Conservation (phyloP, 805 yeast genomes). For the Candida patagonica region DNA sequence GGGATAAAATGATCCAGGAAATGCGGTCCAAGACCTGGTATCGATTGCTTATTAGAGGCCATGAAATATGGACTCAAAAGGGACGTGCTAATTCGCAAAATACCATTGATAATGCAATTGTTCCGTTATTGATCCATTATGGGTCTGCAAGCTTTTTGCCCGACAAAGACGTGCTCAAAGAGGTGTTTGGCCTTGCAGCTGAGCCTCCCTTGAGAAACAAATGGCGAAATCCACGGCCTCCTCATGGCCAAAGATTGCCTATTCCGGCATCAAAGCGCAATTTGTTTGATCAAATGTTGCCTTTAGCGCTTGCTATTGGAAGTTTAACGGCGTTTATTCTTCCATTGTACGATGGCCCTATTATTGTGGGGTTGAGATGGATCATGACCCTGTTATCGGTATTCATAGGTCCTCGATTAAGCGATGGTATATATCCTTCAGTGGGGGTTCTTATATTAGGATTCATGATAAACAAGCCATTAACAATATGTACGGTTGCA, state of each 20-base stretch:
- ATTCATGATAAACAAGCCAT: constrained; percentile 17
- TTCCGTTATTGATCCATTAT: constrained; percentile 6
- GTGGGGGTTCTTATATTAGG: constrained; percentile 18
- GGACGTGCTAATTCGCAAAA: constrained; percentile 1
- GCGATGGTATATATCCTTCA: constrained; percentile 15
- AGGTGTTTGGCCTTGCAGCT: constrained; percentile 1
- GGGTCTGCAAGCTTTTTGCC: constrained; percentile 7
- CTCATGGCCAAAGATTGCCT: neutral
- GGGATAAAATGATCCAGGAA: neutral
- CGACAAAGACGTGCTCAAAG: constrained; percentile 1
- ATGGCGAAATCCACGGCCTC: neutral
- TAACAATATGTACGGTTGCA: constrained; percentile 17
- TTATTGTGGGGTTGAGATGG: constrained; percentile 14
- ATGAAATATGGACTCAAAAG: constrained; percentile 5
- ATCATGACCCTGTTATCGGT: constrained; percentile 15
- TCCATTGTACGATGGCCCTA: constrained; percentile 17
- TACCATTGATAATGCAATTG: constrained; percentile 4
- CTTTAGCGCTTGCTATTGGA: constrained; percentile 11
- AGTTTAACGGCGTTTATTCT: constrained; percentile 18
- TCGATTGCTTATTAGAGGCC: constrained; percentile 1
- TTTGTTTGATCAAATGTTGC: constrained; percentile 3
- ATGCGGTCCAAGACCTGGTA: constrained; percentile 5
- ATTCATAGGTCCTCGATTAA: constrained; percentile 14
- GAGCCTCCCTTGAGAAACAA: no score
- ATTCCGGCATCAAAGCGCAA: neutral